These are phyloP conservation scores for Avena sativa DNA, from an alignment of 176 grass and related monocot genomes.

Conservation along the genomic window DNA sequence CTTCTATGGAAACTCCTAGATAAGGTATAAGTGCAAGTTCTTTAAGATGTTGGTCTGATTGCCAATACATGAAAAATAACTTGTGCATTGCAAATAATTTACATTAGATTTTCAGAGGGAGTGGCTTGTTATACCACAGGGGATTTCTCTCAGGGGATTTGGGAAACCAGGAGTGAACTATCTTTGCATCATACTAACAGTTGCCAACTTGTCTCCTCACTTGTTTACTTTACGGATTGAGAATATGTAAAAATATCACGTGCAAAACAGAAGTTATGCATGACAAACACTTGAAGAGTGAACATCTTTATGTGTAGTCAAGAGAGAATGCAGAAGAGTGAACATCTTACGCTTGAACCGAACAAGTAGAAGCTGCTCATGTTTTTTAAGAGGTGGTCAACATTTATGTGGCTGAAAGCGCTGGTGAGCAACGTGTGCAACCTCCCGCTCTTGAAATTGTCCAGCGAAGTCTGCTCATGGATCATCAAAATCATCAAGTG, in stretches of 20 bases:
- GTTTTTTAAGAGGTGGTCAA: constrained; percentile 62
- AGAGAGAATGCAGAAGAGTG: background rate
- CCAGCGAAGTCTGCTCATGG: constrained; percentile 71
- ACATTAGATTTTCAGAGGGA: background rate
- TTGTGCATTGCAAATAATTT: background rate
- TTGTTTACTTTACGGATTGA: background rate
- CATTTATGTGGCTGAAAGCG: constrained; percentile 70
- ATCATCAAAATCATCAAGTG: background rate
- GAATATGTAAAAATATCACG: background rate
- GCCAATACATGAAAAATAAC: background rate
- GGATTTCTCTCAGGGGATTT: background rate
- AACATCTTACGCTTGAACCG: constrained; percentile 63
- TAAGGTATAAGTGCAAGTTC: background rate
- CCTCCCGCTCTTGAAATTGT: constrained; percentile 74
- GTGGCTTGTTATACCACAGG: background rate
- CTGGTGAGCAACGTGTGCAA: constrained; percentile 80
- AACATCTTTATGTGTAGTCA: background rate
- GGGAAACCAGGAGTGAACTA: background rate
- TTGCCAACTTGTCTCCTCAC: background rate
- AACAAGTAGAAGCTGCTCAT: constrained; percentile 86
- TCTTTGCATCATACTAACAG: background rate
- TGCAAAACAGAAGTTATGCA: no score
- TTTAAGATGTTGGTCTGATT: background rate
- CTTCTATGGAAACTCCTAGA: background rate
- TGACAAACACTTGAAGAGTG: background rate